phyloP scores from a whole-genome alignment of 2,329 filamentous ascomycete genomes.

The Pseudocercospora cruenta region DNA sequence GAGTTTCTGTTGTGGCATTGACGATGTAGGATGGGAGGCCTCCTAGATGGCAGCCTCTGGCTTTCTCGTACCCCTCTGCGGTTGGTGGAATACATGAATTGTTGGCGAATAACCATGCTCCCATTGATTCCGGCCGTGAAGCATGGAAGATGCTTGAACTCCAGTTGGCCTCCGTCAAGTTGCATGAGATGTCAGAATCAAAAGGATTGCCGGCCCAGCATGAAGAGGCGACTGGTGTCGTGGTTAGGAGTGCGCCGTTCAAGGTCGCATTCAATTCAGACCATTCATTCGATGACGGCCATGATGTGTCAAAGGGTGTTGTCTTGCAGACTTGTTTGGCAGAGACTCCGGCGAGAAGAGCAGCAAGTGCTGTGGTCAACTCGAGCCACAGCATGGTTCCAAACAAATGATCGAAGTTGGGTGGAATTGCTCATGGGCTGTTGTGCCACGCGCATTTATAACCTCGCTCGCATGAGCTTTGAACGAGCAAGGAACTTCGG shows the following conservation, averaged over 20 bases:
- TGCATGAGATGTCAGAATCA: constrained; percentile 33
- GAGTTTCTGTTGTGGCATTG: constrained; percentile 37
- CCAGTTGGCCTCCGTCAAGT: constrained; percentile 36
- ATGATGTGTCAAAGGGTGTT: constrained; percentile 18
- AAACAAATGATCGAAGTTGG: background rate
- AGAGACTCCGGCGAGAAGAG: background rate
- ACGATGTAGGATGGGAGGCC: constrained; percentile 41
- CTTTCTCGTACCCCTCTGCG: constrained; percentile 31
- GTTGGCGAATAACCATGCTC: constrained; percentile 39
- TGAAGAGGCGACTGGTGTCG: constrained; percentile 36
- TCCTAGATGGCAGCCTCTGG: constrained; percentile 36
- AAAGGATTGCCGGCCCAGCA: constrained; percentile 40
- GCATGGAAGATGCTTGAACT: constrained; percentile 37
- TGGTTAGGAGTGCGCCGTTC: constrained; percentile 31
- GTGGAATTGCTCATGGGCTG: background rate
- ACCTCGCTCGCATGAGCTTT: background rate
- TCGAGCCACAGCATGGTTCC: background rate
- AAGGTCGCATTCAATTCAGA: constrained; percentile 18
- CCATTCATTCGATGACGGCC: constrained; percentile 20
- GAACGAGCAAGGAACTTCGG: background rate
- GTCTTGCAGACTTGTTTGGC: constrained; percentile 19
- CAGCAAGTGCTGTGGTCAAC: background rate
- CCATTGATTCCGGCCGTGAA: constrained; percentile 39
- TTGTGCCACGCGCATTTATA: background rate
- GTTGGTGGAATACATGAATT: constrained; percentile 41